Evolutionary conservation across 2,329 filamentous ascomycete species (phyloP).

Genomic region (Clonostachys solani): DNA sequence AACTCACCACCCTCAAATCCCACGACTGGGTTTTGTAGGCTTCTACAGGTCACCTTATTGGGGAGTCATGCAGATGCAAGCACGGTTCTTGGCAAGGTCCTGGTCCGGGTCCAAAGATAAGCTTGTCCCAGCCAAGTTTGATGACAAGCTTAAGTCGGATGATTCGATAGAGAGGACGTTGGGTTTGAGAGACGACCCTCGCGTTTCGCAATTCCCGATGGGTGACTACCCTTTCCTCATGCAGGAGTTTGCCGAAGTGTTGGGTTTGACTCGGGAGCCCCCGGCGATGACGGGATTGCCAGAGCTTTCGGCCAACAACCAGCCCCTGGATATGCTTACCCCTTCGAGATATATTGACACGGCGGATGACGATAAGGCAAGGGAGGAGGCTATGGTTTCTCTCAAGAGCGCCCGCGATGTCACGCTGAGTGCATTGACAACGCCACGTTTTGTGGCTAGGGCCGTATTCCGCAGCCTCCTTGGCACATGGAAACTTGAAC

Average conservation of each 20-base stretch:
- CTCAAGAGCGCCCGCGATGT: constrained; percentile 39
- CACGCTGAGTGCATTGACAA: constrained; percentile 32
- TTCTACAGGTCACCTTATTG: constrained; percentile 84
- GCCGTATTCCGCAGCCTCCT: constrained; percentile 69
- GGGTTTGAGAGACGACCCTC: constrained; percentile 44
- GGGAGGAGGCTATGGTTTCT: constrained; percentile 32
- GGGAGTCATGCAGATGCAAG: constrained; percentile 86
- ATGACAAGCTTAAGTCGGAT: constrained; percentile 35
- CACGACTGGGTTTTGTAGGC: constrained; percentile 72
- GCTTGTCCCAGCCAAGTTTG: constrained; percentile 11
- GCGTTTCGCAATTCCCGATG: constrained; percentile 72
- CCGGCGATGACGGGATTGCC: constrained; percentile 18
- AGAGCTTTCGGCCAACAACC: constrained; percentile 29
- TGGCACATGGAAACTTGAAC: constrained; percentile 62
- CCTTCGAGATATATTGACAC: constrained; percentile 47
- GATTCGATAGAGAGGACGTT: constrained; percentile 40
- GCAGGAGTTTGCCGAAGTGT: constrained; percentile 60
- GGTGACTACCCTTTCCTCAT: constrained; percentile 75
- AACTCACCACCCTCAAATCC: constrained; percentile 55
- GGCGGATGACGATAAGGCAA: constrained; percentile 27
- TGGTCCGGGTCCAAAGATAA: constrained; percentile 40
- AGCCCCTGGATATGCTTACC: constrained; percentile 48
- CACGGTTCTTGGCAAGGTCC: constrained; percentile 58
- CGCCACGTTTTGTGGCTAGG: constrained; percentile 50
- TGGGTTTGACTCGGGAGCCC: constrained; percentile 43